These are phyloP conservation scores for Cardiospermum halicacabum DNA, from an alignment of 345 rosid genomes.

Conservation along the genomic window DNA sequence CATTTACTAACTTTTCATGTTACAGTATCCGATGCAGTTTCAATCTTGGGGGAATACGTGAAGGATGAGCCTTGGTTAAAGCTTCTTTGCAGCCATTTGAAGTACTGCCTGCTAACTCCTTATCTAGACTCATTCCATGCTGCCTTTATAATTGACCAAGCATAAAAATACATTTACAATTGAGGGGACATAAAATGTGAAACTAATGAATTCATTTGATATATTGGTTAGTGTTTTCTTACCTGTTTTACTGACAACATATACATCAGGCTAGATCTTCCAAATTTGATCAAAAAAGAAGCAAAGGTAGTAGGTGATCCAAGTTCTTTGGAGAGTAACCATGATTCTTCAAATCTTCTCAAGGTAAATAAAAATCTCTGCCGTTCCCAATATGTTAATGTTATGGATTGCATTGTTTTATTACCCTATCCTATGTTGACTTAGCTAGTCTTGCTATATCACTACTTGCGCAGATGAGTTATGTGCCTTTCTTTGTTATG, in stretches of 20 bases:
- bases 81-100: conserved; percentile 52
- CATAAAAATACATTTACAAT: not conserved
- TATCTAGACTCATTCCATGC: not conserved
- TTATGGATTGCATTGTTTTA: not conserved
- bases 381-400: not conserved
- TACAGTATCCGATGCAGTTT: conserved; percentile 69
- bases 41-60: conserved; percentile 72
- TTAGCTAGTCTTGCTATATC: no score
- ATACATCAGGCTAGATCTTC: conserved; percentile 50
- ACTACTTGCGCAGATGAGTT: no score
- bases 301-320: conserved; percentile 26
- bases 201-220: not conserved
- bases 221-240: not conserved
- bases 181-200: not conserved
- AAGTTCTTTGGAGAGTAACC: conserved; percentile 25
- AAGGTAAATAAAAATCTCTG: conserved; percentile 37
- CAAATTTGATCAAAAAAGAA: conserved; percentile 30
- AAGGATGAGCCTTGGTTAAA: conserved; percentile 80
- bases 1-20: conserved; percentile 14
- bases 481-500: no score
- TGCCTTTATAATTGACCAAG: not conserved
- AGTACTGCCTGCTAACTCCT: conserved; percentile 34
- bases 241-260: not conserved
- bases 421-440: no score
- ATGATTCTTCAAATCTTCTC: conserved; percentile 25